These are phyloP conservation scores for Helicocarpus griseus DNA, from an alignment of 2,329 filamentous ascomycete genomes.

Conservation along the genomic window DNA sequence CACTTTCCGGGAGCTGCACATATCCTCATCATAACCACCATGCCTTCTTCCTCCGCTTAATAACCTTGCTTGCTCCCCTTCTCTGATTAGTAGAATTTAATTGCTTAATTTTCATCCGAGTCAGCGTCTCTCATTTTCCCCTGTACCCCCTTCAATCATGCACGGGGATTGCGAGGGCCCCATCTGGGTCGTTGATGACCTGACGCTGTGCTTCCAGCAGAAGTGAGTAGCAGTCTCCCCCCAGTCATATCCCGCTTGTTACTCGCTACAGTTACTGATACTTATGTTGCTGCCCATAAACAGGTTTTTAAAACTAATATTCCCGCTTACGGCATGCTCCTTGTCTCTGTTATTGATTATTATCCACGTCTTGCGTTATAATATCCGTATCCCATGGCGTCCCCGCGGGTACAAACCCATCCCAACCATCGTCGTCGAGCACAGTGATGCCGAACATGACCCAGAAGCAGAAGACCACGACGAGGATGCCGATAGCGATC, in stretches of 20 bases:
- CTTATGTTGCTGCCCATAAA: constrained; percentile 6
- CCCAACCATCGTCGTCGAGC: constrained; percentile 26
- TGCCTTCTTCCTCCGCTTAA: neutral
- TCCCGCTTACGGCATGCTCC: constrained; percentile 63
- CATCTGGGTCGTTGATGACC: constrained; percentile 53
- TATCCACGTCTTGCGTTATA: constrained; percentile 47
- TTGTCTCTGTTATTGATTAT: constrained; percentile 61
- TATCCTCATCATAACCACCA: no score
- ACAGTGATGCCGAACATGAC: constrained; percentile 50
- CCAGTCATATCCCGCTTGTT: neutral
- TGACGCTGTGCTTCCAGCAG: constrained; percentile 52
- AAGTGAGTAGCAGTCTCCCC: constrained; percentile 36
- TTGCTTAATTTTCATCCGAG: no score
- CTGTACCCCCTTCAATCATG: no score
- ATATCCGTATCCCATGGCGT: constrained; percentile 43
- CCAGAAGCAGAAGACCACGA: constrained; percentile 45
- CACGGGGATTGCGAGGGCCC: constrained; percentile 45
- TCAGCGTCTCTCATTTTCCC: no score
- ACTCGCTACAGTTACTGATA: neutral
- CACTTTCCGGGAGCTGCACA: neutral
- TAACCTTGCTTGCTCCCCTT: neutral
- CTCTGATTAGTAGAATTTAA: no score
- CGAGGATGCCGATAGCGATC: constrained; percentile 39
- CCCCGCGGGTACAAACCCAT: constrained; percentile 46
- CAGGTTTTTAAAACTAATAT: constrained; percentile 69